These are phyloP conservation scores for Lachnum nothofagi DNA, from an alignment of 2,329 filamentous ascomycete genomes.

Conservation along the genomic window DNA sequence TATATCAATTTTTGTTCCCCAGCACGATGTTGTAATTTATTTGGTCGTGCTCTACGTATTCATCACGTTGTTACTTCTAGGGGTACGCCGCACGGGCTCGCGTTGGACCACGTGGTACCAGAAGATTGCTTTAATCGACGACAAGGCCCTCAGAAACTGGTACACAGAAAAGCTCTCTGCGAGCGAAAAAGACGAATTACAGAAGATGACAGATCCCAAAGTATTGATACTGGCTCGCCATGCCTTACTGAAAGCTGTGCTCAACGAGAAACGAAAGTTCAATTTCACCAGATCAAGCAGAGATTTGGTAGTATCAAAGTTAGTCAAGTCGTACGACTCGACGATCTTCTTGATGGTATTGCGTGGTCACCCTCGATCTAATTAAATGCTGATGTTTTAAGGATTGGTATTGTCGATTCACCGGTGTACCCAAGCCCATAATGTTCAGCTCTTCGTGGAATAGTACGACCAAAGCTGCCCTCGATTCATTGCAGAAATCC, in stretches of 20 bases:
- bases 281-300: conserved; percentile 40
- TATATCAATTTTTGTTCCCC: conserved; percentile 47
- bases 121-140: conserved; percentile 44
- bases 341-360: conserved; percentile 17
- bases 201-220: conserved; percentile 34
- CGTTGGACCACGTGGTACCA: conserved; percentile 57
- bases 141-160: conserved; percentile 47
- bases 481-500: conserved; percentile 47
- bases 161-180: conserved; percentile 34
- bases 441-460: conserved; percentile 54
- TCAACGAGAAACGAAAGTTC: conserved; percentile 38
- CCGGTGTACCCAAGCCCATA: conserved; percentile 45
- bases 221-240: conserved; percentile 43
- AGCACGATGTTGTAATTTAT: conserved; percentile 52
- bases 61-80: conserved; percentile 45
- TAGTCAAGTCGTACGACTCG: conserved; percentile 26
- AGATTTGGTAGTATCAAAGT: conserved; percentile 43
- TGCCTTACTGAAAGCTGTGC: conserved; percentile 41
- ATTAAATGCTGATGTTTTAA: conserved; percentile 22
- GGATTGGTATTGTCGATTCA: conserved; percentile 49
- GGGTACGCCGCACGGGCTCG: conserved; percentile 48
- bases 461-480: conserved; percentile 49
- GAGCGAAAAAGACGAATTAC: conserved; percentile 16
- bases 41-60: conserved; percentile 50
- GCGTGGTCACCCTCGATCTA: background rate